A percentile compares a stretch with the other conserved stretches of the same genome.
phyloP scores from a whole-genome alignment of 306 rosid species.

The Quercus glauca region DNA sequence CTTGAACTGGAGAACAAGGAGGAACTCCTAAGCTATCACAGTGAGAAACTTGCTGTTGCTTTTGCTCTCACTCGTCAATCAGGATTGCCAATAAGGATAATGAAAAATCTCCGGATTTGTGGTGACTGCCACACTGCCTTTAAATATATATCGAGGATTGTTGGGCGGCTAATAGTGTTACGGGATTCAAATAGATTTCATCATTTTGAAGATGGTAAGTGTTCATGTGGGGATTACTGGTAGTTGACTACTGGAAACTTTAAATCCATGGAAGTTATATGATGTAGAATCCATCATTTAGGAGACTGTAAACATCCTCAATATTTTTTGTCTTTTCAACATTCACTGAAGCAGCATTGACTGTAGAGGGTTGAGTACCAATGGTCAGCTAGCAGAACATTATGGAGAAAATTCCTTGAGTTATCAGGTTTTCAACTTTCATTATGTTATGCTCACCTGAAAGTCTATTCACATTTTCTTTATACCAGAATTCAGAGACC shows the following conservation, averaged over 20 bases:
- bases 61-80: constrained; percentile 81
- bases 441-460: background rate
- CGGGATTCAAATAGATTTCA: constrained; percentile 89
- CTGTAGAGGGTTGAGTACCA: background rate
- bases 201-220: constrained; percentile 69
- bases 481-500: background rate
- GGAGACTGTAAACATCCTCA: too few relatives aligned
- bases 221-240: constrained; percentile 93
- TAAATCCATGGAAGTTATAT: too few relatives aligned
- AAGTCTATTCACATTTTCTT: background rate
- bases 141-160: constrained; percentile 75
- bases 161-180: constrained; percentile 60
- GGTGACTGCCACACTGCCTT: constrained; percentile 94
- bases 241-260: constrained; percentile 19
- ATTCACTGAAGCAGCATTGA: background rate
- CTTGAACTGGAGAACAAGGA: constrained; percentile 84
- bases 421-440: background rate
- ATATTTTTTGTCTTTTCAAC: too few relatives aligned
- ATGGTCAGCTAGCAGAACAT: background rate
- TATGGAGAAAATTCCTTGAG: background rate
- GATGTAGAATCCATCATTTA: too few relatives aligned
- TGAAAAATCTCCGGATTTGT: constrained; percentile 90
- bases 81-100: constrained; percentile 75
- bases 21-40: constrained; percentile 79
- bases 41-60: constrained; percentile 87